Percentiles rank a stretch among this genome's conserved stretches.
Evolutionary conservation across 768 basidiomycete genomes (phyloP).

Genomic region (Gymnopilus junonius): DNA sequence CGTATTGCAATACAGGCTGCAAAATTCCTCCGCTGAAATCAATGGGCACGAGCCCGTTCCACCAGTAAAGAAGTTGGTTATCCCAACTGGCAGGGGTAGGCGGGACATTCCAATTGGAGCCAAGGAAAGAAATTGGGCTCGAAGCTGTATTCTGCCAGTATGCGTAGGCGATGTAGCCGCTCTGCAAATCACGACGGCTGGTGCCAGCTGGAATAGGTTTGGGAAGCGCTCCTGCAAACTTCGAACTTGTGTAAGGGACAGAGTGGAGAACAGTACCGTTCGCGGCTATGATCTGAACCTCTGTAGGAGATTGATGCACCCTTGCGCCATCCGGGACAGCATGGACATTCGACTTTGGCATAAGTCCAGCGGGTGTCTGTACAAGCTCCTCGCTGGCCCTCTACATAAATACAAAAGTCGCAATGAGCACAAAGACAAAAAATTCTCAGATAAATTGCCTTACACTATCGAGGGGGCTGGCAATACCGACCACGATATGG

Average conservation of each 20-base stretch:
- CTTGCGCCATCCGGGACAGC: neutral
- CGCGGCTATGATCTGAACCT: no score
- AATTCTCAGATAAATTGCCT: neutral
- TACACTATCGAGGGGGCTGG: neutral
- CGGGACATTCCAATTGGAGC: neutral
- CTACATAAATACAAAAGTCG: neutral
- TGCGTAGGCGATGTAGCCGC: neutral
- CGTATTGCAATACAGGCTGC: no score
- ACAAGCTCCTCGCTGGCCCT: neutral
- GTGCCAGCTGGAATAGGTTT: neutral
- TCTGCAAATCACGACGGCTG: neutral
- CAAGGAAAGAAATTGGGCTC: neutral
- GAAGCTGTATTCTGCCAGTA: neutral
- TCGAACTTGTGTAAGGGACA: neutral
- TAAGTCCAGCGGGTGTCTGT: neutral
- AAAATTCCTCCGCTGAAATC: neutral
- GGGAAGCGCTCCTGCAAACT: neutral
- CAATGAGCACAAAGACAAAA: neutral
- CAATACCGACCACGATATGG: neutral
- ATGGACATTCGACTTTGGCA: neutral
- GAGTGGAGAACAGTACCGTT: neutral
- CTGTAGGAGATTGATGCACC: neutral
- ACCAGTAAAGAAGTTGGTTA: no score
- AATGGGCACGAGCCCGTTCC: neutral
- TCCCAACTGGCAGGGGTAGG: neutral